A percentile compares a stretch with the other conserved stretches of the same genome.
Conservation (phyloP, 78 protist species). For the Protostelium mycophagum region DNA sequence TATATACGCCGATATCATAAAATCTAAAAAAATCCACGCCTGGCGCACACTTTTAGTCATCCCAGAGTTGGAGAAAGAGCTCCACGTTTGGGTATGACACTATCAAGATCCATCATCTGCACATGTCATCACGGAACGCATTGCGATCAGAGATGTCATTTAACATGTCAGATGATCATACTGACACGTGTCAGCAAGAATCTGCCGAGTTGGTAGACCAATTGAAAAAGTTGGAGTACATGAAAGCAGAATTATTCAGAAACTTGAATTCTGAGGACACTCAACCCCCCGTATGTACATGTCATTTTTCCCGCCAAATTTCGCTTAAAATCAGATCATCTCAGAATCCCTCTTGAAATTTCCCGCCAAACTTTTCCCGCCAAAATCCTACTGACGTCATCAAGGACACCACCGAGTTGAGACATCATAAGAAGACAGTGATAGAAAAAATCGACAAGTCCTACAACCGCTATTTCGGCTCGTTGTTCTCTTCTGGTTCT, state of each 20-base stretch:
- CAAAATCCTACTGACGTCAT: neutral
- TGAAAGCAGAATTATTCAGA: slow-evolving; percentile 61
- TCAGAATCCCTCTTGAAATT: neutral
- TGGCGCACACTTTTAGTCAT: slow-evolving; percentile 68
- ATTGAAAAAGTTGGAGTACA: slow-evolving; percentile 55
- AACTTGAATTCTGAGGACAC: slow-evolving; percentile 35
- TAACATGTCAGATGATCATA: no score
- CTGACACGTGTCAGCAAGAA: neutral
- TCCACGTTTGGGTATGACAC: slow-evolving; percentile 22
- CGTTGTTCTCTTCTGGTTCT: slow-evolving; percentile 58
- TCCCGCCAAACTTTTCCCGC: no score
- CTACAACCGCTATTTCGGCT: slow-evolving; percentile 59
- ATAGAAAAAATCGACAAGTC: slow-evolving; percentile 22
- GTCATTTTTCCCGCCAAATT: neutral
- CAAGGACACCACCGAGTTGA: slow-evolving; percentile 34
- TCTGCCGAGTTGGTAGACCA: slow-evolving; percentile 3
- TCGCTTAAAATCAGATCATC: neutral
- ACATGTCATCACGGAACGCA: neutral
- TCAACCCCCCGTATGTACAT: slow-evolving; percentile 19
- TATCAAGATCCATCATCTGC: neutral
- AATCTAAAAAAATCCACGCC: slow-evolving; percentile 59
- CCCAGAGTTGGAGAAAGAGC: slow-evolving; percentile 59
- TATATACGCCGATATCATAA: slow-evolving; percentile 70
- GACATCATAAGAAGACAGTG: slow-evolving; percentile 23
- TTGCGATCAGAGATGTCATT: no score